Evolutionary conservation across 2,329 filamentous ascomycete genomes (phyloP), one percentile per base, ranked within the genome.

Genomic region (Hypoxylon sp.): DNA sequence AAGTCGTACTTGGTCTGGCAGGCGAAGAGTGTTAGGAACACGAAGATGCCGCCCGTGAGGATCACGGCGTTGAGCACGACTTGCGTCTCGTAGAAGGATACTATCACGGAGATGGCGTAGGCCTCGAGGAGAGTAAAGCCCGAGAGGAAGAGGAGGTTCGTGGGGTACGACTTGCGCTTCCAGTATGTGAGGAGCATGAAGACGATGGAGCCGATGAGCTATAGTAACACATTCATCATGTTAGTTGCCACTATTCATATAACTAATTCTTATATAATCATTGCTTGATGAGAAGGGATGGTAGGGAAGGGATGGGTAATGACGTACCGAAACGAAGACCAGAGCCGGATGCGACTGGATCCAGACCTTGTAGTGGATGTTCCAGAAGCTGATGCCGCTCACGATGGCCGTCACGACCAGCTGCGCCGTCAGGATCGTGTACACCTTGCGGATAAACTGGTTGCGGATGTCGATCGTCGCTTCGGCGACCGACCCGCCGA

Each of bases 1-100:
- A 99, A 99, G 84, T 99, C 96, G 79, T 99, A 99, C 81, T 97
- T 97, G 72, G 92, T 93, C 85, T 99, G 96, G 88, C 94, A 97
- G 54, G 96, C 96, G 80, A 99, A 98, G 48, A 94, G 81, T 1
- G 91, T 93, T 56, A 94, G 87, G 76, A 93, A 89, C 75, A 93
- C 84, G 78, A 95, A 94, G 77, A 94, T 92, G 56, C 91, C 92
- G 14, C 90, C 91, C 56, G 96, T 99, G 64, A 99, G 89, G 72
- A 97, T 82, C 35, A 97, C 91, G 14, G 96, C 96, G 81, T 97
- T 91, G 52, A 99, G 87, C 22, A 99, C 96, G 77, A 98, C 91
- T 56, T 85, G 85, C 19, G 90, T 89, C 67, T 95, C 86, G 83
- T 96, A 98, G 82, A 97, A 97, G 22, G 93, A 97, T 2, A 96